Conservation (phyloP, 371 early-diverging fungal genomes). For the Thermomucor indicae-seudaticae region DNA sequence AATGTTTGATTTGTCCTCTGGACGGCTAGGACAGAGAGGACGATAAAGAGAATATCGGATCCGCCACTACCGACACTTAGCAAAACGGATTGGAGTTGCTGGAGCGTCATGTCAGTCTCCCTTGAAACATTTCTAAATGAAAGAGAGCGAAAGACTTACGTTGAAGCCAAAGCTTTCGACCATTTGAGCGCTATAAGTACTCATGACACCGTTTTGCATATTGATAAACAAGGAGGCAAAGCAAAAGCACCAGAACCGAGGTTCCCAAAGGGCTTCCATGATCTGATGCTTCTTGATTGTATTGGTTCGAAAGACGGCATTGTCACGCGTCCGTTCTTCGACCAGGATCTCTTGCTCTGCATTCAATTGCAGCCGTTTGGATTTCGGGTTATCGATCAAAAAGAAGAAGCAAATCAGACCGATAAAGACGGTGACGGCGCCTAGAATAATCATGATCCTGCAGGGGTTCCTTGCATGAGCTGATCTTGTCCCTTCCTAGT, state of each 20-base stretch:
- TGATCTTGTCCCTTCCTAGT: no score
- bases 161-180: constrained; percentile 29
- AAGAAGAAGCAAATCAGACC: constrained; percentile 27
- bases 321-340: constrained; percentile 36
- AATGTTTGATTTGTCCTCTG: constrained; percentile 17
- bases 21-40: constrained; percentile 11
- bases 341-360: constrained; percentile 36
- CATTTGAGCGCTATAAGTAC: constrained; percentile 26
- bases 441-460: constrained; percentile 43
- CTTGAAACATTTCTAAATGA: not conserved
- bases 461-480: not conserved
- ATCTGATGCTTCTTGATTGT: constrained; percentile 26
- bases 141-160: constrained; percentile 12
- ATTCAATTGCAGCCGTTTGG: constrained; percentile 18
- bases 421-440: constrained; percentile 15
- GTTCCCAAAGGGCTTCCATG: constrained; percentile 28
- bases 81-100: constrained; percentile 28
- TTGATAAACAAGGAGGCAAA: constrained; percentile 25
- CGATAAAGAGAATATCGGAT: constrained; percentile 25
- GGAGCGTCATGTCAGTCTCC: not conserved
- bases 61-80: constrained; percentile 25
- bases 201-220: constrained; percentile 35
- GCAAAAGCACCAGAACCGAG: constrained; percentile 27
- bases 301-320: constrained; percentile 27
- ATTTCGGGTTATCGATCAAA: constrained; percentile 32